Conservation (phyloP, 805 yeast species). For the Hanseniaspora vineae region DNA sequence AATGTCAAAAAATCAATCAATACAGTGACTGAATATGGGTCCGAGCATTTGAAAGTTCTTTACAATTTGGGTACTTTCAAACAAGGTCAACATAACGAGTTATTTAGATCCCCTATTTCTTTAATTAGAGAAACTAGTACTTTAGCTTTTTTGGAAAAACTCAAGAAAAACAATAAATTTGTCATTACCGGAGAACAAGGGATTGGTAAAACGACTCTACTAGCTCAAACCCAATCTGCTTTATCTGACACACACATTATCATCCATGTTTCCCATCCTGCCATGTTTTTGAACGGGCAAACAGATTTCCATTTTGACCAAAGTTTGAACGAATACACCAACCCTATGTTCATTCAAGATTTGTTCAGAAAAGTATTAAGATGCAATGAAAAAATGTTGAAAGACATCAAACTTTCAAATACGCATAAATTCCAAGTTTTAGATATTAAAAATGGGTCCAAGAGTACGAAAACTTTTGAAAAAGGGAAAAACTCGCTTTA, state of each 20-base stretch:
- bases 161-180: slow-evolving; percentile 36
- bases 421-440: slow-evolving; percentile 23
- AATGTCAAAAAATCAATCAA: slow-evolving; percentile 9
- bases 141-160: slow-evolving; percentile 25
- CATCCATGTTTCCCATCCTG: slow-evolving; percentile 53
- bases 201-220: slow-evolving; percentile 61
- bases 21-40: slow-evolving; percentile 29
- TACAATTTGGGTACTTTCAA: slow-evolving; percentile 49
- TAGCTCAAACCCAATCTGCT: slow-evolving; percentile 39
- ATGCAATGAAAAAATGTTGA: slow-evolving; percentile 28
- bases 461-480: slow-evolving; percentile 17
- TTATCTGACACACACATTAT: slow-evolving; percentile 37
- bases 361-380: slow-evolving; percentile 39
- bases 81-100: slow-evolving; percentile 55
- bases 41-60: slow-evolving; percentile 30
- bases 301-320: slow-evolving; percentile 50
- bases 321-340: slow-evolving; percentile 40
- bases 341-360: slow-evolving; percentile 63
- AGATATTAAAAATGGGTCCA: slow-evolving; percentile 19
- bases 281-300: slow-evolving; percentile 55
- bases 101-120: slow-evolving; percentile 47
- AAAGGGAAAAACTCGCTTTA: slow-evolving; percentile 24
- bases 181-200: slow-evolving; percentile 62
- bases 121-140: slow-evolving; percentile 41
- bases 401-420: slow-evolving; percentile 23